These are phyloP conservation scores for Zygoascus sp. DNA, from an alignment of 1,139 yeast species.

Conservation along the genomic window DNA sequence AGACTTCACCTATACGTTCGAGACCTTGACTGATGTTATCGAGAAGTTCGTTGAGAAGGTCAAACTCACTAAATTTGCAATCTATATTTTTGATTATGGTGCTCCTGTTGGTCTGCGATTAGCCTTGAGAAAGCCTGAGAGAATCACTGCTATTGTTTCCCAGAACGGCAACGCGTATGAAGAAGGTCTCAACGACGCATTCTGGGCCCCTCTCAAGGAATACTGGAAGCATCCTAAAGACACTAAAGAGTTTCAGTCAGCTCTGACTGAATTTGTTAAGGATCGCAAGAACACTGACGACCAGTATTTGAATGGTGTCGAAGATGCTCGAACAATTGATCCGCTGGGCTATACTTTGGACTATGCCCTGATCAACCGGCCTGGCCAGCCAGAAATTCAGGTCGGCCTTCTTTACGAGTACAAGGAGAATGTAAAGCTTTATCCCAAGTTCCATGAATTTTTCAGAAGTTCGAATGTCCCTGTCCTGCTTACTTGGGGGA, in stretches of 20 bases:
- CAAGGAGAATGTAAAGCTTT: conserved; percentile 34
- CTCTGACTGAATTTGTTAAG: conserved; percentile 23
- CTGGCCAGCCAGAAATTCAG: conserved; percentile 35
- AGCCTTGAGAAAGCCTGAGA: conserved; percentile 34
- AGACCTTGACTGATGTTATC: conserved; percentile 35
- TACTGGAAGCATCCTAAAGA: conserved; percentile 33
- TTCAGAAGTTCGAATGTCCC: conserved; percentile 38
- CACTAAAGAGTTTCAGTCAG: conserved; percentile 17
- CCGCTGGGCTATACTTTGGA: conserved; percentile 38
- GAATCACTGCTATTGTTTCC: conserved; percentile 34
- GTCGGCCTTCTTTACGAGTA: conserved; percentile 39
- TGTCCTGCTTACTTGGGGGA: conserved; percentile 43
- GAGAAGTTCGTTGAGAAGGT: conserved; percentile 34
- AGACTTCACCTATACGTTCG: conserved; percentile 35
- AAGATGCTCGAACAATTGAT: conserved; percentile 31
- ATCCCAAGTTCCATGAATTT: conserved; percentile 40
- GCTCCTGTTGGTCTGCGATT: conserved; percentile 42
- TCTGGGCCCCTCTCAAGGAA: conserved; percentile 39
- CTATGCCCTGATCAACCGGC: conserved; percentile 28
- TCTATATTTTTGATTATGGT: conserved; percentile 45
- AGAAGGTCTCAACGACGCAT: conserved; percentile 37
- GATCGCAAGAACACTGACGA: conserved; percentile 25
- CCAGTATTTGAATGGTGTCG: conserved; percentile 37
- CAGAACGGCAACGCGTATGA: conserved; percentile 47
- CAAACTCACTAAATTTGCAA: conserved; percentile 31